Evolutionary conservation across 1,139 yeast genomes (phyloP).

Genomic region (Blastobotrys apis): DNA sequence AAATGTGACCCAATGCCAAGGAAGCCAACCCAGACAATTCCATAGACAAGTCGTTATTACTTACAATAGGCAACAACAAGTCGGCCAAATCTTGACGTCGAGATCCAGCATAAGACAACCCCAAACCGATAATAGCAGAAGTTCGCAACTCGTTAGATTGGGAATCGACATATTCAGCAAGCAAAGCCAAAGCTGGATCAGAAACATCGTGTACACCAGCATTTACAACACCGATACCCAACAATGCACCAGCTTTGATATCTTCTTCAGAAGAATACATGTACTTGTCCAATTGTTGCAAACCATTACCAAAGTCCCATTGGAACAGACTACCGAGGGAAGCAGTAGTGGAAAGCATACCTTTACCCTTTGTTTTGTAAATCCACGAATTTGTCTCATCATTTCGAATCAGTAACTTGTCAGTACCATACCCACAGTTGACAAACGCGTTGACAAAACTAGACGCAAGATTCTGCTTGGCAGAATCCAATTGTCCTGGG

Average conservation of each 20-base stretch:
- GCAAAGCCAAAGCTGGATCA: conserved; percentile 81
- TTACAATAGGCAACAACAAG: conserved; percentile 75
- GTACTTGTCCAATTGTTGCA: conserved; percentile 85
- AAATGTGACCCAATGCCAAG: conserved; percentile 86
- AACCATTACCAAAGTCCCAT: conserved; percentile 89
- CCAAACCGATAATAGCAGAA: conserved; percentile 85
- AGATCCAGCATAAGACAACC: conserved; percentile 94
- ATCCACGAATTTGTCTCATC: conserved; percentile 81
- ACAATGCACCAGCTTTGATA: conserved; percentile 91
- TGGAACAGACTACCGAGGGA: conserved; percentile 85
- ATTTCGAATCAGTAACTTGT: conserved; percentile 61
- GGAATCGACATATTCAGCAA: conserved; percentile 69
- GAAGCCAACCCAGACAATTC: conserved; percentile 87
- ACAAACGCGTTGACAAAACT: conserved; percentile 89
- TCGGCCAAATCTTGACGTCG: conserved; percentile 79
- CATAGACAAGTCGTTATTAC: conserved; percentile 70
- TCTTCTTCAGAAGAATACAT: conserved; percentile 82
- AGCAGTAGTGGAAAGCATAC: conserved; percentile 93
- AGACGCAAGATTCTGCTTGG: conserved; percentile 94
- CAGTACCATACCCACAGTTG: conserved; percentile 86
- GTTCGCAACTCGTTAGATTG: conserved; percentile 56
- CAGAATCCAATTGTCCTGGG: conserved; percentile 74
- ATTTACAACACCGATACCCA: conserved; percentile 94
- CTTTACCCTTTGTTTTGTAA: conserved; percentile 85
- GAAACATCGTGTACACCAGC: conserved; percentile 94